Evolutionary conservation across 2,329 filamentous ascomycete species (phyloP), one percentile per base, ranked within the genome.

Genomic region (Huntiella moniliformis): DNA sequence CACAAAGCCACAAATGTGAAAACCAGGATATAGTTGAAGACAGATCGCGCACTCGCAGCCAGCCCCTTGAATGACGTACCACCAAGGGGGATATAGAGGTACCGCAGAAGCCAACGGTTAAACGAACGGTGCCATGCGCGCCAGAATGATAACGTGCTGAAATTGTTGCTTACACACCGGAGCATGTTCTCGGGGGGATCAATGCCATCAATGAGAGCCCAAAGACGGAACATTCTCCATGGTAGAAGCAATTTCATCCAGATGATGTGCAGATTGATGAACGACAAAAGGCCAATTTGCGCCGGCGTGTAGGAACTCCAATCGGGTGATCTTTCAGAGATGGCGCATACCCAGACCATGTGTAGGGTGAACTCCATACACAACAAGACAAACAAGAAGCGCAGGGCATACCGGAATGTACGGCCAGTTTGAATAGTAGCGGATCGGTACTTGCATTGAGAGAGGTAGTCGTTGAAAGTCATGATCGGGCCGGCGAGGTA

Each of bases 161-260:
- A 95, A 61, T 96, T 96, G 66, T 98, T 77, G 57, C 79, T 87
- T 63, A 95, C 85, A 62, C 92, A 98, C 54, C 91, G 82, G 46
- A 95, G 74, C 85, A 98, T 95, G 64, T 98, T 98, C 64, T 98
- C 91, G 0, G 91, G 88, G 0, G 91, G 85, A 57, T 98, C 91
- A 54, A 98, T 76, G 51, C 83, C 84, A 59, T 98, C 91, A 12
- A 87, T 58, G 3, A 98, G 71, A 0, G 84, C 71, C 91, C 91
- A 98, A n/a, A 98, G 75, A 4, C 92, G 82, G 73, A 96, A 96
- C 60, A 96, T 80, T n/a, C 91, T 82, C 87, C 88, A 98, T 1
- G 91, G 91, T 5, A 98, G 75, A 4, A 98, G 76, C 1, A 98
- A 76, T 60, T 98, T 98, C 40, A 98, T 71, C 92, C 92, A 98